phyloP scores from a whole-genome alignment of 805 yeast species.

The Candida xyloterini region DNA sequence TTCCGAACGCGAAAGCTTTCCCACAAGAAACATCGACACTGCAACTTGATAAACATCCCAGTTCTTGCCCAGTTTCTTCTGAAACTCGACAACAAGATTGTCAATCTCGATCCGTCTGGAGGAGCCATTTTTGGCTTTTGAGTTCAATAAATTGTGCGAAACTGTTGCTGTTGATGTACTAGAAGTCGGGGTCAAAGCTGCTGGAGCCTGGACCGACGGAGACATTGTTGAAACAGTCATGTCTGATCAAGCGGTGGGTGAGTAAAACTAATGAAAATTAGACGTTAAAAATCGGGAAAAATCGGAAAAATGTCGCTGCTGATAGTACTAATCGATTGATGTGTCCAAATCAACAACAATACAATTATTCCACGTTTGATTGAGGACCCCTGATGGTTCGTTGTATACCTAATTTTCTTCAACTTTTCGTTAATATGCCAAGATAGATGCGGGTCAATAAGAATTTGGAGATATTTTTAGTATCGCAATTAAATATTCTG shows the following conservation, averaged over 20 bases:
- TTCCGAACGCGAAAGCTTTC: constrained; percentile 76
- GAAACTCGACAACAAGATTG: constrained; percentile 66
- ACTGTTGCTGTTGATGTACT: constrained; percentile 3
- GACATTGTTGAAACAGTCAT: constrained; percentile 14
- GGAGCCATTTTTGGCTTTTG: constrained; percentile 22
- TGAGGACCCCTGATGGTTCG: constrained; percentile 2
- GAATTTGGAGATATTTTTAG: constrained; percentile 8
- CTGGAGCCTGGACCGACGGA: constrained; percentile 12
- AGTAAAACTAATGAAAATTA: neutral
- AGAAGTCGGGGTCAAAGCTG: constrained; percentile 9
- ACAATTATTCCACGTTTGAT: neutral
- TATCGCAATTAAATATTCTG: constrained; percentile 3
- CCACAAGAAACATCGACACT: constrained; percentile 71
- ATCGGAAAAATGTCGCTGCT: neutral
- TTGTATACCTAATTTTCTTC: constrained; percentile 8
- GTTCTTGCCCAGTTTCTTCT: constrained; percentile 64
- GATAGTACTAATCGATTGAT: neutral
- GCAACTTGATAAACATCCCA: constrained; percentile 89
- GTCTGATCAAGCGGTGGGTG: neutral
- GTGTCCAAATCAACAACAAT: neutral
- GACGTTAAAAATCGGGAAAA: neutral
- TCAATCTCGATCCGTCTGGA: constrained; percentile 55
- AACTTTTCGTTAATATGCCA: constrained; percentile 6
- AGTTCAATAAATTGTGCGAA: constrained; percentile 8
- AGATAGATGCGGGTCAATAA: constrained; percentile 10